Percentiles rank a stretch among this genome's conserved stretches.
Conservation (phyloP, 371 early-diverging fungal genomes). For the Mortierella sp. region DNA sequence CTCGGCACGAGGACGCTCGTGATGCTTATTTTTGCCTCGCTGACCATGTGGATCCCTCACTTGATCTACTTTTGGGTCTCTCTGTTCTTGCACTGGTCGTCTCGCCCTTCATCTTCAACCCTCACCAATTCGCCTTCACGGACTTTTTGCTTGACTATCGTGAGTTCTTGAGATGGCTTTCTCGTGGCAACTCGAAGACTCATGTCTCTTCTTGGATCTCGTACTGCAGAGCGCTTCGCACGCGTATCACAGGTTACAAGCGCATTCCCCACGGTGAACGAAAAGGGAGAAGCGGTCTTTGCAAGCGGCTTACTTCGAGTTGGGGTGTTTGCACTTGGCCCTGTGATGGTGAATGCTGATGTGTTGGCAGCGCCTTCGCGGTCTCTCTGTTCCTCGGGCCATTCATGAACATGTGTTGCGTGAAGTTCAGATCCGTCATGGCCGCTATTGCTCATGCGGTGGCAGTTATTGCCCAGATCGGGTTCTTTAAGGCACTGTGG, state of each 20-base stretch:
- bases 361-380: slow-evolving; percentile 72
- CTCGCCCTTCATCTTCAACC: slow-evolving; percentile 87
- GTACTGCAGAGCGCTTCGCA: slow-evolving; percentile 76
- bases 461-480: slow-evolving; percentile 71
- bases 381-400: slow-evolving; percentile 79
- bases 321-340: slow-evolving; percentile 74
- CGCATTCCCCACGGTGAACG: slow-evolving; percentile 63
- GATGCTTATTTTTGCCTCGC: slow-evolving; percentile 79
- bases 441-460: slow-evolving; percentile 77
- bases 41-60: slow-evolving; percentile 79
- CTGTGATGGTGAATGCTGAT: slow-evolving; percentile 78
- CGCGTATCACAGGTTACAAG: slow-evolving; percentile 84
- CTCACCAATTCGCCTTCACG: slow-evolving; percentile 79
- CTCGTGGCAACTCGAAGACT: slow-evolving; percentile 77
- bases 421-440: slow-evolving; percentile 77
- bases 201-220: slow-evolving; percentile 85
- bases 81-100: slow-evolving; percentile 78
- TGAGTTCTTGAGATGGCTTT: slow-evolving; percentile 84
- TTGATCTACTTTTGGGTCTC: slow-evolving; percentile 86
- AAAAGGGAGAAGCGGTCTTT: slow-evolving; percentile 49
- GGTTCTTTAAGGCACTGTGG: slow-evolving; percentile 73
- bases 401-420: slow-evolving; percentile 66
- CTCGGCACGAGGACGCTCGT: slow-evolving; percentile 77
- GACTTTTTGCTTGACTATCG: slow-evolving; percentile 86
- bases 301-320: slow-evolving; percentile 66